These are phyloP conservation scores for Polytrichum commune DNA, from an alignment of 225 moss, liverwort and hornwort species.

Conservation along the genomic window DNA sequence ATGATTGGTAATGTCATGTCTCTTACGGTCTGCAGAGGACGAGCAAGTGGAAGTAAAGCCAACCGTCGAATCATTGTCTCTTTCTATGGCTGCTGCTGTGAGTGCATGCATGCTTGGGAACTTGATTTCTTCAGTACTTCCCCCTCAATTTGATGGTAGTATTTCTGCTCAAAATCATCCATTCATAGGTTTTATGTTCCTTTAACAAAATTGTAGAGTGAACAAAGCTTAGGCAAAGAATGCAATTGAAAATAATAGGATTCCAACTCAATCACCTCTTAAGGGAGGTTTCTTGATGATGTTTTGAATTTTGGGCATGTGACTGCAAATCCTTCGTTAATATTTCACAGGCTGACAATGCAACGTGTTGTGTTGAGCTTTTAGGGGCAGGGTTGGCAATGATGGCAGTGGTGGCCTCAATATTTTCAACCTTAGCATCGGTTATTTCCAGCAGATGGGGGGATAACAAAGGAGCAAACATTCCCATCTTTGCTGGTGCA, in stretches of 20 bases:
- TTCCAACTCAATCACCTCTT: no score
- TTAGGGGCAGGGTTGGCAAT: conserved; percentile 87
- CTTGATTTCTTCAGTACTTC: conserved; percentile 64
- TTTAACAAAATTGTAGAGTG: no score
- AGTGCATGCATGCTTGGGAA: conserved; percentile 72
- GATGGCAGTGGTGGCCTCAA: conserved; percentile 83
- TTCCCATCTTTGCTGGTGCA: conserved; percentile 79
- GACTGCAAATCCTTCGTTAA: no score
- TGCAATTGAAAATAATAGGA: no score
- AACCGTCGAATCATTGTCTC: conserved; percentile 77
- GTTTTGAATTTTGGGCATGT: no score
- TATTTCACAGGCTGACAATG: neutral
- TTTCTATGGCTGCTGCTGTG: conserved; percentile 74
- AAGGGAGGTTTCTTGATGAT: no score
- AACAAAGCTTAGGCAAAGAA: no score
- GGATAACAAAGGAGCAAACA: conserved; percentile 31
- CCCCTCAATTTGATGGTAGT: conserved; percentile 72
- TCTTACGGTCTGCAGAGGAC: conserved; percentile 27
- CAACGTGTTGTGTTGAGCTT: conserved; percentile 11
- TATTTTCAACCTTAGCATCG: conserved; percentile 66
- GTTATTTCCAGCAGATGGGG: conserved; percentile 45
- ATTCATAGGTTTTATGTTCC: neutral
- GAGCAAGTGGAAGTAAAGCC: conserved; percentile 34
- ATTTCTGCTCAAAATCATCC: conserved; percentile 1
- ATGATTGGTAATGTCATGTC: neutral